Evolutionary conservation across 768 basidiomycete genomes (phyloP).

Genomic region (Tulasnella sp.): DNA sequence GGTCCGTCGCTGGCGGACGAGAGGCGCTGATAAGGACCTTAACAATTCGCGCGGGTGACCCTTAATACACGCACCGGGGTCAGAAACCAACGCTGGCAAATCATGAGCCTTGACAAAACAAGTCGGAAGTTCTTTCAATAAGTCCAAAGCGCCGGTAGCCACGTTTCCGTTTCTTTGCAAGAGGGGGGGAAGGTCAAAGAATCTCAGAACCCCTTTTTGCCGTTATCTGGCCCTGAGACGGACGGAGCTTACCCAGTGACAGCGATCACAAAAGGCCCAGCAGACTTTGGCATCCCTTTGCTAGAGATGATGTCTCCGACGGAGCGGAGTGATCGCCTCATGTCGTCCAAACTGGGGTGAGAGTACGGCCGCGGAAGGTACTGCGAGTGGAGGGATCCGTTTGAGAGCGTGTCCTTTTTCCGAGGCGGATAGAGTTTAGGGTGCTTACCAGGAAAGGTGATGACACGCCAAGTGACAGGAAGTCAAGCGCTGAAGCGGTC

Average conservation of each 20-base stretch:
- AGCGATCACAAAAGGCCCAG: constrained; percentile 77
- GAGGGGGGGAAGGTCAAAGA: neutral
- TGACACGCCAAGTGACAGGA: constrained; percentile 72
- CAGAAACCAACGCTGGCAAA: constrained; percentile 52
- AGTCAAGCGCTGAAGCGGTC: constrained; percentile 68
- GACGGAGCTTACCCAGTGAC: constrained; percentile 65
- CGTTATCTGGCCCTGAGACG: constrained; percentile 13
- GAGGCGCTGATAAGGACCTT: neutral
- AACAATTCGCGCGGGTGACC: neutral
- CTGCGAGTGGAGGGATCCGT: constrained; percentile 38
- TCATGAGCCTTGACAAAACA: constrained; percentile 53
- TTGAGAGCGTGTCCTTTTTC: neutral
- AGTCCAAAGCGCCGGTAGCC: constrained; percentile 67
- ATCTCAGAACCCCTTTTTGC: neutral
- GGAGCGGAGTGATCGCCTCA: constrained; percentile 52
- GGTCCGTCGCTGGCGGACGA: constrained; percentile 46
- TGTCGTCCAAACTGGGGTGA: constrained; percentile 52
- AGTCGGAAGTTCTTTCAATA: constrained; percentile 67
- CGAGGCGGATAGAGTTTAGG: constrained; percentile 42
- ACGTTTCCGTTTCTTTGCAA: constrained; percentile 83
- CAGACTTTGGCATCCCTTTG: constrained; percentile 55
- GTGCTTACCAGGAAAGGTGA: constrained; percentile 73
- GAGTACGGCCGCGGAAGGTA: constrained; percentile 79
- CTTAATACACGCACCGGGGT: constrained; percentile 43
- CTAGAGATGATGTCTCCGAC: constrained; percentile 55